These are phyloP conservation scores for Lodderomyces oxycetoniae DNA, from an alignment of 1,139 yeast genomes.

Conservation along the genomic window DNA sequence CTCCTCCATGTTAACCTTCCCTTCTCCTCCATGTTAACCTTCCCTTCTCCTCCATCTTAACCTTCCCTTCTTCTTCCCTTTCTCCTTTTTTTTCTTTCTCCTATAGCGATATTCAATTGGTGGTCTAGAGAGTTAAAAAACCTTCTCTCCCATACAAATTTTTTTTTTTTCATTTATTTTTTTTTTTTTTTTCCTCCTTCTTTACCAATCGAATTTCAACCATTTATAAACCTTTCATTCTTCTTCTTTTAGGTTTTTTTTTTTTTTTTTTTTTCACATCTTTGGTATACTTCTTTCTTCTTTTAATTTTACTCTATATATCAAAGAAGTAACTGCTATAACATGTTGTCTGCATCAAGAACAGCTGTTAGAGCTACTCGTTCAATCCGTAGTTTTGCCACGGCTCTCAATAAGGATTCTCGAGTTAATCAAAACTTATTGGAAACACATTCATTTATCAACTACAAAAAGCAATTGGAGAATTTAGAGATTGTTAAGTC, in stretches of 20 bases:
- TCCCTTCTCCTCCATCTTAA: not conserved
- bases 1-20: no score
- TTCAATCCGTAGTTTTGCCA: slow-evolving; percentile 67
- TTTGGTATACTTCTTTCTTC: no score
- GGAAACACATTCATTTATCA: slow-evolving; percentile 78
- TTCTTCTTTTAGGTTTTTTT: slow-evolving; percentile 1
- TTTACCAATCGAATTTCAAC: no score
- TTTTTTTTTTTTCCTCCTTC: no score
- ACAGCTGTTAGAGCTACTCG: slow-evolving; percentile 30
- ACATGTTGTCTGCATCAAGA: slow-evolving; percentile 42
- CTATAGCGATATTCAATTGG: not conserved
- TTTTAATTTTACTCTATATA: no score
- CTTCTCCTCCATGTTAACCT: slow-evolving; percentile 1
- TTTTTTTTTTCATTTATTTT: no score
- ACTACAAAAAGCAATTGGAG: slow-evolving; percentile 75
- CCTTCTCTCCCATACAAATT: no score
- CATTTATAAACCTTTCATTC: not conserved
- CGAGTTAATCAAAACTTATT: slow-evolving; percentile 88
- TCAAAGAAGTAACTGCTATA: no score
- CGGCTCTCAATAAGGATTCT: slow-evolving; percentile 80
- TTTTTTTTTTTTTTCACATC: no score
- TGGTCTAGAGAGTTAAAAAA: slow-evolving; percentile 1
- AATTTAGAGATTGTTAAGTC: slow-evolving; percentile 81
- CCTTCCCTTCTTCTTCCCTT: not conserved
- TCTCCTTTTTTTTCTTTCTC: not conserved